phyloP scores from a whole-genome alignment of 2,329 filamentous ascomycete species.

The Juglanconis juglandina region DNA sequence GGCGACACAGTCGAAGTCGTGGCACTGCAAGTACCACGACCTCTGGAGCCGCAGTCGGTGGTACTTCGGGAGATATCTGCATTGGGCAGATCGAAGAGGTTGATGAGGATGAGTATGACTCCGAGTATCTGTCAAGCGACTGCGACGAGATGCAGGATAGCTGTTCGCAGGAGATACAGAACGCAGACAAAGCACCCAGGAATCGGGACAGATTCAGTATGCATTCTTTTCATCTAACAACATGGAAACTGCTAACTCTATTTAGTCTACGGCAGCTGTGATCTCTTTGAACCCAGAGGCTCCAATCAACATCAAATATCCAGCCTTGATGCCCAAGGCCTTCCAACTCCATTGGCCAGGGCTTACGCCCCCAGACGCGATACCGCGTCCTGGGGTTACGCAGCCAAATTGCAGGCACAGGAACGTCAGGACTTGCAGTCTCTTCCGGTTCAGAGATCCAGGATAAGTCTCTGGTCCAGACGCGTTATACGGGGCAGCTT shows the following conservation, averaged over 20 bases:
- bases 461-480: not conserved
- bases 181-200: not conserved
- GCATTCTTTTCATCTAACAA: not conserved
- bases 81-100: conserved; percentile 3
- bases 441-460: not conserved
- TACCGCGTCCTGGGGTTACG: not conserved
- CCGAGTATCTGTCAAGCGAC: not conserved
- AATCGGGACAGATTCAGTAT: conserved; percentile 3
- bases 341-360: not conserved
- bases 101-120: not conserved
- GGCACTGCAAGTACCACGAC: not conserved
- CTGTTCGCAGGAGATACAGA: not conserved
- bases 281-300: not conserved
- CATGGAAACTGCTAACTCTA: not conserved
- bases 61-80: conserved; percentile 3
- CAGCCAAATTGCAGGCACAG: not conserved
- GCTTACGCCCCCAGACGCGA: not conserved
- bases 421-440: not conserved
- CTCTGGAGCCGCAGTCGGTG: not conserved
- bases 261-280: not conserved
- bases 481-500: conserved; percentile 6
- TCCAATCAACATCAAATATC: not conserved
- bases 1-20: not conserved
- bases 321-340: not conserved
- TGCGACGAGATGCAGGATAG: not conserved